Evolutionary conservation across 306 rosid species (phyloP).

Genomic region (Gastrolobium bilobum): DNA sequence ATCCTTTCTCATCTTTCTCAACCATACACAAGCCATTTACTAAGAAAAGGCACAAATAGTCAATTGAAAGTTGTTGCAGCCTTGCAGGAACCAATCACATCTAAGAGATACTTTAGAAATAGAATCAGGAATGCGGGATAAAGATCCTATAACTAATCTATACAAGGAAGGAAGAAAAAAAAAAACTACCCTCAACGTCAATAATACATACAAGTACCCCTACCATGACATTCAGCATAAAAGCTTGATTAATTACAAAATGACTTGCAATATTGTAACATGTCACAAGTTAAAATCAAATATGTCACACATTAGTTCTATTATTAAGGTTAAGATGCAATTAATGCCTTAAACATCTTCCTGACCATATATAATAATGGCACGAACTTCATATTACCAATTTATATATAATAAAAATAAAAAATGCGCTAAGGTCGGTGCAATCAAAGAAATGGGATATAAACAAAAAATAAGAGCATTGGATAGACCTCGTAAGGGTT

Average conservation of each 20-base stretch:
- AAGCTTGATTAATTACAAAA: background rate
- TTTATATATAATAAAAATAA: background rate
- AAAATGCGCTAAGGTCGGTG: background rate
- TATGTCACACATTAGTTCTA: conserved; percentile 1
- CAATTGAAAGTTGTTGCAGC: background rate
- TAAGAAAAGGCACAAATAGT: background rate
- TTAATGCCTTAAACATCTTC: background rate
- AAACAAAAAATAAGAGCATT: background rate
- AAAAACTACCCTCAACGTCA: background rate
- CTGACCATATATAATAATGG: background rate
- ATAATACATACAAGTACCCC: background rate
- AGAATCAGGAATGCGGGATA: background rate
- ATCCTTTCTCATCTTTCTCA: background rate
- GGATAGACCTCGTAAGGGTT: conserved; percentile 81
- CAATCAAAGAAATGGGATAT: too few relatives aligned
- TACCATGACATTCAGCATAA: conserved; percentile 2
- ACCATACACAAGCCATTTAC: background rate
- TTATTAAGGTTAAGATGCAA: background rate
- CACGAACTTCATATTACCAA: background rate
- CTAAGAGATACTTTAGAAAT: background rate
- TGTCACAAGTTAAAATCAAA: background rate
- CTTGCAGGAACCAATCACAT: conserved; percentile 14
- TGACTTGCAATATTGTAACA: background rate
- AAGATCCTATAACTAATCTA: background rate
- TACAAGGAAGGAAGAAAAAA: background rate